Percentiles rank a stretch among this genome's conserved stretches.
Evolutionary conservation across 2,329 filamentous ascomycete species (phyloP).

Genomic region (Xylaria sp.): DNA sequence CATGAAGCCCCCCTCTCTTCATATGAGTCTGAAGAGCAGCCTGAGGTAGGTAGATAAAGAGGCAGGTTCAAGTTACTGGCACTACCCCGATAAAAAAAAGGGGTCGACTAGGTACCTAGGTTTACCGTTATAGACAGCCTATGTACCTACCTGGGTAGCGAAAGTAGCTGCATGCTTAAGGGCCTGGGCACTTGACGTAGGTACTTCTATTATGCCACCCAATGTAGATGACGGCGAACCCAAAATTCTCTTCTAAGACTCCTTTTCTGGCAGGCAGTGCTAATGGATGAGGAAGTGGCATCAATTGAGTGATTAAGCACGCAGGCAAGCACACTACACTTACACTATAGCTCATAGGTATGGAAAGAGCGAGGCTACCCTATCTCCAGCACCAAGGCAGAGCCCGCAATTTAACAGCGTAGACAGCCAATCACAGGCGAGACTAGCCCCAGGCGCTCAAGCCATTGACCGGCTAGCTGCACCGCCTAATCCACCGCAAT

Average conservation of each 20-base stretch:
- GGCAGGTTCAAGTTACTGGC: not conserved
- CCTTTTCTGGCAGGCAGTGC: not conserved
- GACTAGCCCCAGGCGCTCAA: not conserved
- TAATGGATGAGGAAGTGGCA: not conserved
- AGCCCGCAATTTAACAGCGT: conserved; percentile 9
- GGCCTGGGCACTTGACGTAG: not conserved
- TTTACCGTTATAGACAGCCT: not conserved
- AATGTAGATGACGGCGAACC: not conserved
- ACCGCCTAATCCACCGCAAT: conserved; percentile 14
- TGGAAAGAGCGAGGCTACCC: not conserved
- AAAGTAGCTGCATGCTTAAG: not conserved
- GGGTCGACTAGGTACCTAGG: not conserved
- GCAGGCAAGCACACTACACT: not conserved
- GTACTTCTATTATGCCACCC: not conserved
- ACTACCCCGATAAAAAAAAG: not conserved
- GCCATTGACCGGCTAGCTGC: not conserved
- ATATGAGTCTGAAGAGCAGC: not conserved
- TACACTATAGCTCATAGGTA: not conserved
- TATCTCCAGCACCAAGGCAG: not conserved
- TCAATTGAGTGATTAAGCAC: not conserved
- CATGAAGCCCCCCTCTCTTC: not conserved
- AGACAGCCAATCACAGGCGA: conserved; percentile 24
- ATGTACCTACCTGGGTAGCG: not conserved
- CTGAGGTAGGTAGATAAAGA: not conserved
- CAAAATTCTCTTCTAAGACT: not conserved